These are phyloP conservation scores for Secale cereale DNA, from an alignment of 176 grass and related monocot genomes.

Conservation along the genomic window DNA sequence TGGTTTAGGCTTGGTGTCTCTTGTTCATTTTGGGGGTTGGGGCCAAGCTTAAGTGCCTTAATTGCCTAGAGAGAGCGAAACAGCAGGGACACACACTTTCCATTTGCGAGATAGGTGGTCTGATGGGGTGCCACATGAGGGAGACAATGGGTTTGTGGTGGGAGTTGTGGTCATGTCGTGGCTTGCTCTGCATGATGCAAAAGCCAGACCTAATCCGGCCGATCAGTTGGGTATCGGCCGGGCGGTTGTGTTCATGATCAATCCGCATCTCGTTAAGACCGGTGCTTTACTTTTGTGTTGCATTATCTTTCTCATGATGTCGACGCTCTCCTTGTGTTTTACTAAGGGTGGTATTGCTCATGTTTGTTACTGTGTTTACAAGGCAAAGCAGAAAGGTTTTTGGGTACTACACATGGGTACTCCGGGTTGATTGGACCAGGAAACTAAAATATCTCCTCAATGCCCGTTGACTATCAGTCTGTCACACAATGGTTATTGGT, in stretches of 20 bases:
- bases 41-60: neutral
- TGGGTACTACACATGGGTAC: too few species aligned
- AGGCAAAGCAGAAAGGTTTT: too few species aligned
- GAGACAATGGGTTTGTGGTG: conserved; percentile 27
- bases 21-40: conserved; percentile 1
- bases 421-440: too few species aligned
- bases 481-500: too few species aligned
- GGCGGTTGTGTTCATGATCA: neutral
- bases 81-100: neutral
- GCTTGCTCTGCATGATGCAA: conserved; percentile 2
- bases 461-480: too few species aligned
- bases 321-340: neutral
- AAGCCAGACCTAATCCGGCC: neutral
- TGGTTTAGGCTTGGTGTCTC: conserved; percentile 6
- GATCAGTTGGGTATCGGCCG: neutral
- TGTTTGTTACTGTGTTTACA: too few species aligned
- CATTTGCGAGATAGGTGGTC: neutral
- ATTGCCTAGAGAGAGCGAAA: neutral
- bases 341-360: too few species aligned
- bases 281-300: neutral
- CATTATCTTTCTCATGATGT: neutral
- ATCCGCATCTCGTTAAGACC: neutral
- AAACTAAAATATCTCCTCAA: too few species aligned
- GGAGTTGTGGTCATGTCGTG: conserved; percentile 32
- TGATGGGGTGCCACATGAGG: conserved; percentile 30